Base-by-base conservation (phyloP, 2,329 filamentous ascomycete genomes). In the Penicillium sp. region DNA sequence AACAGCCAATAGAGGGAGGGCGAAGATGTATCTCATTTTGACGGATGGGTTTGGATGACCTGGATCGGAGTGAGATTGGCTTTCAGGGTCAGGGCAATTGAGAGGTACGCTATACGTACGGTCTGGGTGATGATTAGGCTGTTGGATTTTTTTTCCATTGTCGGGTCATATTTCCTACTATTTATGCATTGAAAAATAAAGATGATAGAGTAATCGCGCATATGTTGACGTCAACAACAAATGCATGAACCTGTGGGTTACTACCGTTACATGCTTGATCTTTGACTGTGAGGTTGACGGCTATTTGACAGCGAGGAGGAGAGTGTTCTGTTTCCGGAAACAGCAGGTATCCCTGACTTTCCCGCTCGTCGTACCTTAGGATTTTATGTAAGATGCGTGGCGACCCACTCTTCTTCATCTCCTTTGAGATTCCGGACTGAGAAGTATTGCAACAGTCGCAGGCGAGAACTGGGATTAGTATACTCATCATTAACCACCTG, bases 1-100 rank as follows among this genome's bases (percentile, higher is more conserved):
- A 18, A 41, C 19, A 37, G 46, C 46, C 18, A 56, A 27, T 19
- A 40, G 18, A 19, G 54, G 49, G 31, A 50, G 49, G 24, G 37
- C 54, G 22, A 56, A 24, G 10, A 50, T 7, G 46, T 50, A 50
- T 46, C 49, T 56, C 54, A 56, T 56, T 4, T 18, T 51, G 54
- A 36, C 31, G 54, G 39, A 7, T n/a, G 39, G 14, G 3, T 9
- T 18, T 9, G 27, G 37, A 22, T 33, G 18, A 39, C 35, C 49
- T 51, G 39, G 36, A 40, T 31, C 7, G 9, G 7, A n/a, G 14
- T 9, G 16, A 14, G 9, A 31, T 46, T 18, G 31, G 9, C 22
- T 16, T 31, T n/a, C 13, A 27, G 19, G 24, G 13, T 19, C 22
- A 10, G 3, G 10, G 22, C 3, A 31, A 46, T n/a, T 18, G 6